phyloP scores from a whole-genome alignment of 768 basidiomycete genomes.

The Cantharellus anzutake region DNA sequence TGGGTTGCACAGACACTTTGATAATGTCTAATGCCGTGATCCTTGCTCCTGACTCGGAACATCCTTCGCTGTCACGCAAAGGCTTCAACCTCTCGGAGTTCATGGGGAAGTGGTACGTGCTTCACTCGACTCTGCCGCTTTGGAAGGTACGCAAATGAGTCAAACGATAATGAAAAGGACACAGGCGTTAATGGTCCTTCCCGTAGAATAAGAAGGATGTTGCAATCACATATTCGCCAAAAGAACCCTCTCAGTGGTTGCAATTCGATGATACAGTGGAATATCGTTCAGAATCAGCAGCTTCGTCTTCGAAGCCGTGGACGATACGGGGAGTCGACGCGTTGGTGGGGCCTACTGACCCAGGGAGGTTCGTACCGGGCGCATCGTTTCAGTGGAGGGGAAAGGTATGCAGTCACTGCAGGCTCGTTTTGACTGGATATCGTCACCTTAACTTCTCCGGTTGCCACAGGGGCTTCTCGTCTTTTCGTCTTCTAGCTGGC shows the following conservation, averaged over 20 bases:
- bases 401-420: constrained; percentile 11
- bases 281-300: background rate
- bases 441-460: background rate
- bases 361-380: background rate
- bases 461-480: background rate
- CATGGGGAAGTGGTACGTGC: constrained; percentile 18
- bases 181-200: too few species aligned
- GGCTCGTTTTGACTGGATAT: constrained; percentile 17
- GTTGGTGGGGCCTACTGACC: background rate
- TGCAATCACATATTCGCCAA: constrained; percentile 20
- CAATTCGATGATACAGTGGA: background rate
- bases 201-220: constrained; percentile 22
- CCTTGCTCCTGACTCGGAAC: background rate
- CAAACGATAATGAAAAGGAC: too few species aligned
- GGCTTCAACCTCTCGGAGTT: constrained; percentile 10
- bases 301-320: background rate
- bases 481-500: constrained; percentile 9
- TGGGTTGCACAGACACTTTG: too few species aligned
- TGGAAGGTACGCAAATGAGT: constrained; percentile 20
- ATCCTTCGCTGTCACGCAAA: background rate
- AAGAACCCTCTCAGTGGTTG: background rate
- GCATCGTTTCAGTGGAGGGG: constrained; percentile 23
- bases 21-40: background rate
- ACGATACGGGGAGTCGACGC: background rate
- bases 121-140: constrained; percentile 23